Conservation (phyloP, 208 protist genomes). For the Acanthamoeba royreba region DNA sequence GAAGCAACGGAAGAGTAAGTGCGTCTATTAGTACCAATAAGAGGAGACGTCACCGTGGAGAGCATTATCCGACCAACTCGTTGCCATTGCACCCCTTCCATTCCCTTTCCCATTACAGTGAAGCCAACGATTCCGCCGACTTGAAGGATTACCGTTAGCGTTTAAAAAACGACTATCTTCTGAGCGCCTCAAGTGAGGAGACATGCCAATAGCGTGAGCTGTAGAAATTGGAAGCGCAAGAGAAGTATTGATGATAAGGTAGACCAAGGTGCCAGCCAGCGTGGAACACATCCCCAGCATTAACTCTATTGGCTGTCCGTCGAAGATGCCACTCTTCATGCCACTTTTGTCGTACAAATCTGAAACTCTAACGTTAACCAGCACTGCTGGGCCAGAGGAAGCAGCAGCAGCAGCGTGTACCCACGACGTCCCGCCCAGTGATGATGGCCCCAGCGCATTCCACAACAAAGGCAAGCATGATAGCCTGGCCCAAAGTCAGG, state of each 20-base stretch:
- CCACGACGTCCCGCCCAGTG: not conserved
- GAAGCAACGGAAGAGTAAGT: no score
- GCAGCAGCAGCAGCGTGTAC: no score
- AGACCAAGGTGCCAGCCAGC: not conserved
- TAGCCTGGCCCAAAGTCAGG: not conserved
- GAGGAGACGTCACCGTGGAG: not conserved
- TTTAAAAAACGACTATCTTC: no score
- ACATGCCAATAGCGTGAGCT: not conserved
- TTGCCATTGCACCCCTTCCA: not conserved
- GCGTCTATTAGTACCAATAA: conserved; percentile 21
- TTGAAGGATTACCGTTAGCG: not conserved
- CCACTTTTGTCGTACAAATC: conserved; percentile 2
- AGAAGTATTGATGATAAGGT: not conserved
- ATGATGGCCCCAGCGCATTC: not conserved
- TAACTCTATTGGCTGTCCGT: not conserved
- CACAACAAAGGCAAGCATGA: not conserved
- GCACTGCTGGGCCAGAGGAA: no score
- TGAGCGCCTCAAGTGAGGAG: no score
- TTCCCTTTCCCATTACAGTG: conserved; percentile 4
- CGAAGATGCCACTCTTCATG: not conserved
- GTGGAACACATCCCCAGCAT: conserved; percentile 13
- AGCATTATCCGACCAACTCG: not conserved
- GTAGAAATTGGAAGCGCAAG: not conserved
- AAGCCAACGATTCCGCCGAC: conserved; percentile 52
- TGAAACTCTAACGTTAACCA: no score